phyloP scores from a whole-genome alignment of 441 rosid genomes.

The Codiaeum variegatum region DNA sequence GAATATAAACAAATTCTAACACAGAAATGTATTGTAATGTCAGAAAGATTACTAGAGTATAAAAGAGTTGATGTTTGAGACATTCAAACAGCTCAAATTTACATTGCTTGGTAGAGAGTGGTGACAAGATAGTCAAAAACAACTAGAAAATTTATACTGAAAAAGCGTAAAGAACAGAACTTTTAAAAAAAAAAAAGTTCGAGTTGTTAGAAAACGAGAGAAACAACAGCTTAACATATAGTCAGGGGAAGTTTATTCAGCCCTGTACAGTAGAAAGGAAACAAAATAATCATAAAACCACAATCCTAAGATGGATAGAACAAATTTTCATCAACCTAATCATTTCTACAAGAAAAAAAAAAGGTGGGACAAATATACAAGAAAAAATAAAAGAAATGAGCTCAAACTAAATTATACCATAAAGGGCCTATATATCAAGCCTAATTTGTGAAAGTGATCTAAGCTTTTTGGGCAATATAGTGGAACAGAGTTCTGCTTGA shows the following conservation, averaged over 20 bases:
- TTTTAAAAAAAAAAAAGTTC: too few relatives aligned
- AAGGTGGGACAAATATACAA: background rate
- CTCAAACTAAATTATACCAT: slow-evolving; percentile 32
- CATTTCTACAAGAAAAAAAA: background rate
- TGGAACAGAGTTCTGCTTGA: slow-evolving; percentile 28
- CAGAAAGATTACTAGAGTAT: background rate
- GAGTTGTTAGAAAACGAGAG: background rate
- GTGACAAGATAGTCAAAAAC: background rate
- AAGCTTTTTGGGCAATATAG: slow-evolving; percentile 46
- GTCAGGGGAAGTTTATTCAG: background rate
- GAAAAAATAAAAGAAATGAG: background rate
- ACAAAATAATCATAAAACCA: background rate
- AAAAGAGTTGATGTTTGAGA: background rate
- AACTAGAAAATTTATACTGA: background rate
- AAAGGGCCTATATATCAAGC: slow-evolving; percentile 49
- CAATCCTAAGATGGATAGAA: background rate
- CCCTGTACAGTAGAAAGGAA: background rate
- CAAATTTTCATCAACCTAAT: background rate
- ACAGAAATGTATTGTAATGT: background rate
- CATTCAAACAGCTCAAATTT: background rate
- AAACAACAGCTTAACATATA: background rate
- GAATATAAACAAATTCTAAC: background rate
- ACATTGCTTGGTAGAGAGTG: background rate
- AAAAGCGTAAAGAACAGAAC: background rate
- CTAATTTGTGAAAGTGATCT: slow-evolving; percentile 38